Evolutionary conservation across 768 basidiomycete species (phyloP), one percentile per base, ranked within the genome.

Genomic region (Sporobolomyces pararoseus): DNA sequence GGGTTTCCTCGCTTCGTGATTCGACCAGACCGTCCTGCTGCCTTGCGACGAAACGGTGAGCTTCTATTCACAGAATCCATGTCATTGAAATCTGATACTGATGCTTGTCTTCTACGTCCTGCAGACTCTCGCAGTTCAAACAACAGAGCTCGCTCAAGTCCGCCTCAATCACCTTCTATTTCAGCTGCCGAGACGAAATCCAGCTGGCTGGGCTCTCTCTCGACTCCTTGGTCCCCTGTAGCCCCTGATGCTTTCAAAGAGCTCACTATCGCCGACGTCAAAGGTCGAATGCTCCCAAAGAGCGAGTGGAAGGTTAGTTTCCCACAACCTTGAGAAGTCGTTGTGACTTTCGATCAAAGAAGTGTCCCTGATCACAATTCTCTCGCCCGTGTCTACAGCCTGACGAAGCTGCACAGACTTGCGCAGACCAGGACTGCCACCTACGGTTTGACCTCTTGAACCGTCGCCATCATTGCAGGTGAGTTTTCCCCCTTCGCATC

Each of bases 391-490:
- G 6, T 31, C 12, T 14, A 13, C 62, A 73, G 72, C 66, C 55
- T 32, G 72, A 73, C 42, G 72, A 65, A 1, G 44, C 29, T 1
- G 61, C 59, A 0, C 63, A 66, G 25, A 21, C 57, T 17, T 73
- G 72, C 57, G 68, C 68, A 4, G 72, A 73, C 39, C 57, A 54
- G 2, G 68, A 73, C 46, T 73, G 72, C 58, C 25, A 47, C 1
- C 65, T 63, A 23, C 65, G 65, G 25, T 73, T 73, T 27, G 72
- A 69, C 51, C 44, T 73, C 21, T 31, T 73, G 25, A 57, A 73
- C 55, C 68, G 72, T 3, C 55, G 68, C 21, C 72, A 73, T 25
- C 72, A 73, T 53, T 73, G 72, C 58, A 49, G 72, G 72, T 73
- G 23, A 34, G 68, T 31, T 35, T 42, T 16, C 4, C 17, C 16